Conservation (phyloP, 371 early-diverging fungal species). For the Actinomortierella ambigua region DNA sequence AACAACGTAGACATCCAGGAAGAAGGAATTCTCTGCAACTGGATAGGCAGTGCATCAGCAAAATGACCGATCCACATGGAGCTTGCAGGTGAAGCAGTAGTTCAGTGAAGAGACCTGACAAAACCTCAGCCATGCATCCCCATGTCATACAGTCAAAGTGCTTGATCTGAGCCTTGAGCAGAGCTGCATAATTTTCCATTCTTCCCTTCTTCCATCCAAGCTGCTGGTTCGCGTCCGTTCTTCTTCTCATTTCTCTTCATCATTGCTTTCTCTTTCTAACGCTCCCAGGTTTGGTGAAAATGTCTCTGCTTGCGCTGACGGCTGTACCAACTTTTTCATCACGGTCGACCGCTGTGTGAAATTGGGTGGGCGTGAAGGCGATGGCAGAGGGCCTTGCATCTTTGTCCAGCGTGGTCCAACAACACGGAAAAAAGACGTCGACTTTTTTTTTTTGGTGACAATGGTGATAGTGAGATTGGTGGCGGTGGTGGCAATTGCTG, state of each 20-base stretch:
- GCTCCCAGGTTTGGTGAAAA: constrained; percentile 35
- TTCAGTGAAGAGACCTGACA: not conserved
- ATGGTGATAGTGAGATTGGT: not conserved
- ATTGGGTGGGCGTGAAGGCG: no score
- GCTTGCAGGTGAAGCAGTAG: not conserved
- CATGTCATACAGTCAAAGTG: no score
- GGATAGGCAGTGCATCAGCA: not conserved
- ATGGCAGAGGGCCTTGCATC: no score
- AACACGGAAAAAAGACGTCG: no score
- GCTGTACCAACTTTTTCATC: constrained; percentile 46
- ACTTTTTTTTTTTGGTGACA: not conserved
- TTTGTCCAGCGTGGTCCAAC: no score
- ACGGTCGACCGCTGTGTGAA: constrained; percentile 18
- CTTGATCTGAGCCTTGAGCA: no score
- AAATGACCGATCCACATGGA: not conserved
- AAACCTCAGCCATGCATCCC: no score
- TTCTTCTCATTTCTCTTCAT: constrained; percentile 29
- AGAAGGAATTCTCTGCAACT: not conserved
- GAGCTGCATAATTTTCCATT: constrained; percentile 1
- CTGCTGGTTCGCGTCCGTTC: not conserved
- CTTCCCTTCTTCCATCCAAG: constrained; percentile 1
- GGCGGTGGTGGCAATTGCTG: not conserved
- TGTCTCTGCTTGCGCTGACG: constrained; percentile 43
- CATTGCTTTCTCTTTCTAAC: constrained; percentile 42
- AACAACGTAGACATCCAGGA: no score